These are phyloP conservation scores for Citrullus colocynthis DNA, from an alignment of 306 rosid genomes.

Conservation along the genomic window DNA sequence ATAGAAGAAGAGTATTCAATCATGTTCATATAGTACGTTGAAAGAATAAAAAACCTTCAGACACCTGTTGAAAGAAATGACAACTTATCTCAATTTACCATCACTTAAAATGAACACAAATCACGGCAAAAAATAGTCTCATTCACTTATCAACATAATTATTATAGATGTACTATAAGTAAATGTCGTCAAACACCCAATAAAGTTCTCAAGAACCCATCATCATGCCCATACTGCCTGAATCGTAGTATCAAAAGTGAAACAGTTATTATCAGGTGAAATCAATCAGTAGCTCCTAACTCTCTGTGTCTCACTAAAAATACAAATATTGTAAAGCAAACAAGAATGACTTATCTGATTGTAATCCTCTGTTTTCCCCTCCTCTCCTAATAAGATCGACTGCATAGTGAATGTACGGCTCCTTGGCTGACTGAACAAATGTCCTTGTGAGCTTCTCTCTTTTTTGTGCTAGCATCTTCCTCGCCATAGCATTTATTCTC, in stretches of 20 bases:
- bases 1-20: not conserved
- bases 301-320: too few species aligned
- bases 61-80: constrained; percentile 49
- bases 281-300: too few species aligned
- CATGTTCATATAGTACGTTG: constrained; percentile 51
- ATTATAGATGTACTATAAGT: not conserved
- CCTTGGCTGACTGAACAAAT: too few species aligned
- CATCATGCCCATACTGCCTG: not conserved
- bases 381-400: too few species aligned
- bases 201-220: not conserved
- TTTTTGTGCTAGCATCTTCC: too few species aligned
- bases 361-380: too few species aligned
- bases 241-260: not conserved
- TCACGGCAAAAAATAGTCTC: not conserved
- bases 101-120: not conserved
- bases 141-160: not conserved
- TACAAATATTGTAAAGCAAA: too few species aligned
- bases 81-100: constrained; percentile 3
- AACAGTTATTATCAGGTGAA: too few species aligned
- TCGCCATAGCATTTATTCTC: too few species aligned
- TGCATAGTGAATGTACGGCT: too few species aligned
- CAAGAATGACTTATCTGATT: too few species aligned
- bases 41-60: constrained; percentile 85
- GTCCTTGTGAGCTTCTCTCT: too few species aligned
- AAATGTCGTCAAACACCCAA: not conserved